Percentiles rank a stretch among this genome's conserved stretches.
Evolutionary conservation across 2,329 filamentous ascomycete genomes (phyloP).

Genomic region (Cercospora sesami): DNA sequence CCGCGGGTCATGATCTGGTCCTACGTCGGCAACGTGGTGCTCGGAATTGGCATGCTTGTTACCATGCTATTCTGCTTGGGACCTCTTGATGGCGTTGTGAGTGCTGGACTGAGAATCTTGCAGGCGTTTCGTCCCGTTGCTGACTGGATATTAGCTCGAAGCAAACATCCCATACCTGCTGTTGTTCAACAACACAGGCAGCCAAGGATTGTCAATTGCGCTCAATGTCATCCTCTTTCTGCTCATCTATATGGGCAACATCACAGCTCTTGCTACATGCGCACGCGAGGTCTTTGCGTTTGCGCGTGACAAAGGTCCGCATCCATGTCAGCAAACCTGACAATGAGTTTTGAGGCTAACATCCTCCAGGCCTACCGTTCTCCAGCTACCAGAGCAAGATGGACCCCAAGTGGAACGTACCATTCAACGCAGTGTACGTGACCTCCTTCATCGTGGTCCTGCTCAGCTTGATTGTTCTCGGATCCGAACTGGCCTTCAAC

Average conservation of each 20-base stretch:
- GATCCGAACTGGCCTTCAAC: slow-evolving; percentile 41
- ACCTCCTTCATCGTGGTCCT: slow-evolving; percentile 36
- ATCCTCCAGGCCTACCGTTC: slow-evolving; percentile 37
- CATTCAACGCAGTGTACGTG: slow-evolving; percentile 40
- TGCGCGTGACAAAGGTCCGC: slow-evolving; percentile 41
- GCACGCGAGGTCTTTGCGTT: slow-evolving; percentile 48
- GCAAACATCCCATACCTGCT: slow-evolving; percentile 29
- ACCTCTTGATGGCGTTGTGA: slow-evolving; percentile 31
- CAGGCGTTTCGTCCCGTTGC: not conserved
- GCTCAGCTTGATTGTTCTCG: slow-evolving; percentile 41
- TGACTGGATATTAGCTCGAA: slow-evolving; percentile 19
- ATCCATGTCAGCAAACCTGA: not conserved
- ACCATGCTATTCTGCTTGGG: slow-evolving; percentile 38
- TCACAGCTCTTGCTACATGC: slow-evolving; percentile 44
- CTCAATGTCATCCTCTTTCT: slow-evolving; percentile 34
- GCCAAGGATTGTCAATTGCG: slow-evolving; percentile 26
- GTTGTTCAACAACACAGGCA: slow-evolving; percentile 35
- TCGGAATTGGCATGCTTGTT: slow-evolving; percentile 31
- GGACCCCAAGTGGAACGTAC: slow-evolving; percentile 35
- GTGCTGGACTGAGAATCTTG: not conserved
- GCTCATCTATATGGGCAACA: slow-evolving; percentile 31
- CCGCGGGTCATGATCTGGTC: slow-evolving; percentile 36
- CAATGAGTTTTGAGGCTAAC: slow-evolving; percentile 14
- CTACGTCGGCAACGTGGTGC: slow-evolving; percentile 28
- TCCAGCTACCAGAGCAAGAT: slow-evolving; percentile 35